A percentile compares a stretch with the other conserved stretches of the same genome.
Conservation (phyloP, 2,329 filamentous ascomycete species). For the Pseudogymnoascus pannorum region DNA sequence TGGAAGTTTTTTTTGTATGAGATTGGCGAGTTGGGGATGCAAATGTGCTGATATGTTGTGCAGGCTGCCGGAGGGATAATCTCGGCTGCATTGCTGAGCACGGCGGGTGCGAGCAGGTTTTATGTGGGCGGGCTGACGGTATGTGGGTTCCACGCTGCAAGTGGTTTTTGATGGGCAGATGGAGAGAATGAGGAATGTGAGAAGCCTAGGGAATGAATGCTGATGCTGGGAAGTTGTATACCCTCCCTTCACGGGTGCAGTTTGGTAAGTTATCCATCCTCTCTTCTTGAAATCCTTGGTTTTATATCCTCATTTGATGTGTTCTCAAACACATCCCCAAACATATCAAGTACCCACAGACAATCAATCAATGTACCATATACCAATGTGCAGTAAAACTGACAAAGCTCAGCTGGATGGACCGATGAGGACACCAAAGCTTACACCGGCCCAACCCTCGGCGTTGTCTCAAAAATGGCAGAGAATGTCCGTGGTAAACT, state of each 20-base stretch:
- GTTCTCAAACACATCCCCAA: not conserved
- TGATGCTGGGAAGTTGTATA: constrained; percentile 22
- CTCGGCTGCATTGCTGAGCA: constrained; percentile 49
- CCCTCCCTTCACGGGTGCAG: constrained; percentile 25
- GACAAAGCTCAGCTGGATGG: constrained; percentile 44
- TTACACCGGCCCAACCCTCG: constrained; percentile 53
- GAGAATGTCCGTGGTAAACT: constrained; percentile 48
- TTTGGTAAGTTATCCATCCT: constrained; percentile 21
- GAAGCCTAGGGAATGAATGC: not conserved
- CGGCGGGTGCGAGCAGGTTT: constrained; percentile 48
- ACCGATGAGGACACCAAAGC: constrained; percentile 41
- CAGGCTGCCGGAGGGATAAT: constrained; percentile 56
- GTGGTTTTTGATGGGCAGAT: not conserved
- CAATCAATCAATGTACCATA: not conserved
- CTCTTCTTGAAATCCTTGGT: not conserved
- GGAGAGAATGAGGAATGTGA: not conserved
- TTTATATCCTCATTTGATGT: not conserved
- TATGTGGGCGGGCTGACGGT: constrained; percentile 56
- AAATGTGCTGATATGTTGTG: not conserved
- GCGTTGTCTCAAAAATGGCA: constrained; percentile 49
- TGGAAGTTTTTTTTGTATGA: too few species aligned
- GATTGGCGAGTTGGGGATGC: not conserved
- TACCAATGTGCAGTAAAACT: not conserved
- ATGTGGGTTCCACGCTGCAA: constrained; percentile 10
- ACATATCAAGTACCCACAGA: not conserved